Evolutionary conservation across 768 basidiomycete species (phyloP), one percentile per base, ranked within the genome.

Genomic region (Boletus reticulatus): DNA sequence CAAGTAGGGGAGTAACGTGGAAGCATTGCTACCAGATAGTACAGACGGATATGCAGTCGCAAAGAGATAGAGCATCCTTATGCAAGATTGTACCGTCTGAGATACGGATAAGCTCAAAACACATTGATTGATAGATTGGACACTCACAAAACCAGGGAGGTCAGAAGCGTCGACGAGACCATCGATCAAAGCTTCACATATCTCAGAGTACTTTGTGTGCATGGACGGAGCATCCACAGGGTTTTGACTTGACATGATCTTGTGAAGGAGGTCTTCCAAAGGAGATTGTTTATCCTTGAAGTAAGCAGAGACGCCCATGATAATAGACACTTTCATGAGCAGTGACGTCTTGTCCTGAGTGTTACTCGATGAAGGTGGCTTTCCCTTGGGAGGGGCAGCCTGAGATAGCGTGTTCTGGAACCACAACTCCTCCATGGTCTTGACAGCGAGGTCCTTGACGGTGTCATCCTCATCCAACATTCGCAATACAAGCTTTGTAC

Each of bases 381-480:
- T 73, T 39, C 73, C 65, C 61, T 80, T 85, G 57, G 72, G 53
- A 41, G 73, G 62, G 9, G 74, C 69, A 7, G 20, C 43, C 1
- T 76, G 71, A 12, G 72, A 61, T 4, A 63, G 43, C 9, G 61
- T 29, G 20, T 70, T 73, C 42, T 80, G 78, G 67, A 98, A 96
- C 91, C 94, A 94, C 4, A 98, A 74, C 59, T 98, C 95, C 61
- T 95, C 93, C 37, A 98, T 73, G 0, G 92, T 86, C 68, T 93
- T 95, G 62, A 90, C 75, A 0, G 96, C 93, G 16, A 98, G 80
- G 50, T 98, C 96, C 77, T 92, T 96, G 59, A 99, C 92, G 0
- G 85, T 85, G 44, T 98, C 94, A 66, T 99, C 97, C 67, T 97
- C 94, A 62, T 99, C 97, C 41, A 87, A 68, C 78, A 94, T 89